Conservation (phyloP, 129 eudicot genomes). For the Artemisia tridentata region DNA sequence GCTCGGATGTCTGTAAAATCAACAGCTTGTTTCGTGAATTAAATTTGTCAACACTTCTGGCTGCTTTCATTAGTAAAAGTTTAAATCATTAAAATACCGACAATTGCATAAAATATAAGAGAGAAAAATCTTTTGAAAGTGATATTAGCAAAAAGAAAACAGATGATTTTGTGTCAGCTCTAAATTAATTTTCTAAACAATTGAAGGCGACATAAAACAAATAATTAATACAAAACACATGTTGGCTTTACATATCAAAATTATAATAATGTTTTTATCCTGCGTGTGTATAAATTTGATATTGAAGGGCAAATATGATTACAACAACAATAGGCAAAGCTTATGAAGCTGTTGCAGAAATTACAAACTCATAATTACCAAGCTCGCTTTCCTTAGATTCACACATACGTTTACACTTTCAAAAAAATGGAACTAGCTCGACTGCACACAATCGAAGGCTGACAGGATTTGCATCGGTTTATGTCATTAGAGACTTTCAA, state of each 20-base stretch:
- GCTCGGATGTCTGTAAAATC: too few species aligned
- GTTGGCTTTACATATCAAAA: not conserved
- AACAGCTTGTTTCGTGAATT: too few species aligned
- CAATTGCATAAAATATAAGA: not conserved
- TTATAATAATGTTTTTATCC: not conserved
- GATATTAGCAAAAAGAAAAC: not conserved
- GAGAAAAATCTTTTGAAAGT: not conserved
- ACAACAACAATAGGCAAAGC: constrained; percentile 26
- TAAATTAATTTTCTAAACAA: not conserved
- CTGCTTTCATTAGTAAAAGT: too few species aligned
- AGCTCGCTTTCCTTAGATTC: constrained; percentile 25
- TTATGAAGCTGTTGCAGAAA: constrained; percentile 2
- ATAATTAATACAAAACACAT: not conserved
- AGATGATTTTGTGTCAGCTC: not conserved
- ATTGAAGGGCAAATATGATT: constrained; percentile 17
- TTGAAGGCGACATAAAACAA: not conserved
- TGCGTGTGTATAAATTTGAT: constrained; percentile 14
- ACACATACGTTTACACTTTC: constrained; percentile 30
- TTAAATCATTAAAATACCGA: not conserved
- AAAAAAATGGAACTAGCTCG: constrained; percentile 21
- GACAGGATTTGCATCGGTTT: not conserved
- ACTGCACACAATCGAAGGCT: not conserved
- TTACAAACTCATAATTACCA: constrained; percentile 28
- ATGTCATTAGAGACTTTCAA: not conserved
- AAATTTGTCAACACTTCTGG: too few species aligned